Base-by-base conservation (phyloP, 768 basidiomycete genomes). In the Trametes gibbosa region DNA sequence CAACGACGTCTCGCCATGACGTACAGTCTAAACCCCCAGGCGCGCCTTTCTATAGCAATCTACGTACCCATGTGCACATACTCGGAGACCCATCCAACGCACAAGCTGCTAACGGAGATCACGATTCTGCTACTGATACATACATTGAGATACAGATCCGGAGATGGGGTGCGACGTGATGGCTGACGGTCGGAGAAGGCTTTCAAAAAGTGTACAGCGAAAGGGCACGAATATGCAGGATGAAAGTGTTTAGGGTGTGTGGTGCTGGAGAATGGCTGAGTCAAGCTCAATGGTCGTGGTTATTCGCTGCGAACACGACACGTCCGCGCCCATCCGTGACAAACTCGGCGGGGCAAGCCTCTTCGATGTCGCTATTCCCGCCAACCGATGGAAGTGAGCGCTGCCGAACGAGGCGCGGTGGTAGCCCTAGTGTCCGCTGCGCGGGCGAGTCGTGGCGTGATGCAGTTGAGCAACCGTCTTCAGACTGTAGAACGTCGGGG, bases 251-350 rank as follows among this genome's bases (percentile, higher is more conserved):
- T 45, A 45, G 21, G 1, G 21, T 45, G 12, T 5, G 23, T 23
- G 21, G 21, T 21, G 43, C 9, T 24, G 12, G 27, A 29, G 27
- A 13, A 32, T 10, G 10, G 10, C 29, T 10, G 5, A 10, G 5
- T 4, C 29, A 32, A 32, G 10, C n/a, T 48, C 14, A 32, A 41
- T 55, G n/a, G 35, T 29, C 17, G 45, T 34, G 41, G n/a, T 21
- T 40, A 42, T 50, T 55, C 32, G 53, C 42, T 2, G 56, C 57
- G 35, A 54, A 63, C 24, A 59, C 58, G 27, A 63, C 62, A 3
- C 58, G 49, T 12, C 58, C 62, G 23, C 62, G 58, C 5, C 58
- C 58, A 10, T 63, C 58, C 17, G 58, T 59, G 23, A 63, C 46
- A 35, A 59, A 53, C 32, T 56, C 58, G 16, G 53, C 55, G 17